A percentile compares a stretch with the other conserved stretches of the same genome.
Evolutionary conservation across 2,329 filamentous ascomycete genomes (phyloP).

Genomic region (Penicillium sp.): DNA sequence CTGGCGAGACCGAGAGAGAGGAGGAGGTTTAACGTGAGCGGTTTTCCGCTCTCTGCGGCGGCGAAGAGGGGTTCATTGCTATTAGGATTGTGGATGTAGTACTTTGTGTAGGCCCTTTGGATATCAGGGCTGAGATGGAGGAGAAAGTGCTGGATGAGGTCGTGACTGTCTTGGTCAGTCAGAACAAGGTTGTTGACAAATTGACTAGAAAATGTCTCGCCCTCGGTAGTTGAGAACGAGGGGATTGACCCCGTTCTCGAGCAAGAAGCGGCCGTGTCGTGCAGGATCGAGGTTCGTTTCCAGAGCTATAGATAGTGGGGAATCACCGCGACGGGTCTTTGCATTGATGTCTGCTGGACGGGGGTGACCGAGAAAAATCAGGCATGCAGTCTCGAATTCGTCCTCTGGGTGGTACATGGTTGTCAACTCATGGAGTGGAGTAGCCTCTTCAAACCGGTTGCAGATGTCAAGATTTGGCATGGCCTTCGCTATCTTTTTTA

Average conservation of each 20-base stretch:
- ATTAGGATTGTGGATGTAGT: constrained; percentile 16
- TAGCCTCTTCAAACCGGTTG: constrained; percentile 19
- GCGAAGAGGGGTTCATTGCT: constrained; percentile 17
- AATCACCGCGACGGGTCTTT: constrained; percentile 18
- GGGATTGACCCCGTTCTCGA: constrained; percentile 23
- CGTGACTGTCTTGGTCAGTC: constrained; percentile 22
- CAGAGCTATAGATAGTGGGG: constrained; percentile 24
- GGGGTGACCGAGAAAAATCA: constrained; percentile 20
- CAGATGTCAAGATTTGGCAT: constrained; percentile 20
- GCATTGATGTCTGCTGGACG: constrained; percentile 23
- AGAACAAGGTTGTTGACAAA: constrained; percentile 22
- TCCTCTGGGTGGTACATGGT: constrained; percentile 24
- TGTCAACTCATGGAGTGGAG: constrained; percentile 25
- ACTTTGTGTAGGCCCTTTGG: constrained; percentile 15
- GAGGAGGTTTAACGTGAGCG: constrained; percentile 19
- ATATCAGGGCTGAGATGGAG: constrained; percentile 13
- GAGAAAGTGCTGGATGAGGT: constrained; percentile 23
- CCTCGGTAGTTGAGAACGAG: constrained; percentile 9
- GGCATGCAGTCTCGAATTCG: constrained; percentile 25
- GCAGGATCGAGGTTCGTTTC: constrained; percentile 20
- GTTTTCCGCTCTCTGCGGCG: constrained; percentile 19
- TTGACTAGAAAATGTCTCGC: constrained; percentile 25
- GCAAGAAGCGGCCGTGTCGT: constrained; percentile 20
- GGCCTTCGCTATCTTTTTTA: constrained; percentile 17
- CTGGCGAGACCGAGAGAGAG: constrained; percentile 20